Conservation (phyloP, 2,329 filamentous ascomycete species). For the Bretziella fagacearum region DNA sequence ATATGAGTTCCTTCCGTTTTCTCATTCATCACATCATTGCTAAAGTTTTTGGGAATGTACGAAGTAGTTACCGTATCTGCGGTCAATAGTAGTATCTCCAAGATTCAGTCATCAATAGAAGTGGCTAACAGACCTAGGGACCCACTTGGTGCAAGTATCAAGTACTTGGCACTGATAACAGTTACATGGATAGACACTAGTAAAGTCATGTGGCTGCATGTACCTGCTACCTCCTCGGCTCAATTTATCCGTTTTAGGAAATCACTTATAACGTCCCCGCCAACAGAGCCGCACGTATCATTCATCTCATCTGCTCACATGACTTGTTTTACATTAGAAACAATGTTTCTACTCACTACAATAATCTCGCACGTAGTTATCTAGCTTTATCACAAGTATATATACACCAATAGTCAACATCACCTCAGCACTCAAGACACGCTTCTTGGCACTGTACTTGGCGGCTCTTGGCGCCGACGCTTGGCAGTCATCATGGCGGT, state of each 20-base stretch:
- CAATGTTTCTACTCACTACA: too few species aligned
- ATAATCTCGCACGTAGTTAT: too few species aligned
- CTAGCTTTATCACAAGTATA: neutral
- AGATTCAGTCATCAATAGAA: neutral
- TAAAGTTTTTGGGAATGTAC: too few species aligned
- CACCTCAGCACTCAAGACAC: neutral
- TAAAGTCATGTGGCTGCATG: neutral
- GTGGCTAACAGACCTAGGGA: neutral
- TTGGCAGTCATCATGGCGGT: slow-evolving; percentile 8
- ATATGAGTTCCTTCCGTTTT: neutral
- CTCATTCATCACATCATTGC: neutral
- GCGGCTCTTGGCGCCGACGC: slow-evolving; percentile 14
- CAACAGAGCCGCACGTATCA: too few species aligned
- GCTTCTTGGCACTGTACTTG: slow-evolving; percentile 9
- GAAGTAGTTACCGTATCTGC: neutral
- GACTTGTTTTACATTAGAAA: neutral
- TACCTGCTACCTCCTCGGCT: neutral
- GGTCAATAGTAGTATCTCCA: neutral
- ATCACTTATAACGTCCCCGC: neutral
- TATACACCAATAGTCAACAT: neutral
- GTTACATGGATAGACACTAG: neutral
- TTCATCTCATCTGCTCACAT: neutral
- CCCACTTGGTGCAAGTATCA: slow-evolving; percentile 3
- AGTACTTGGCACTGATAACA: slow-evolving; percentile 7
- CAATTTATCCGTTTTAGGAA: slow-evolving; percentile 2